A percentile compares a stretch with the other conserved stretches of the same genome.
Conservation (phyloP, 1,284 basidiomycete species). For the Leccinum griseonigrum region DNA sequence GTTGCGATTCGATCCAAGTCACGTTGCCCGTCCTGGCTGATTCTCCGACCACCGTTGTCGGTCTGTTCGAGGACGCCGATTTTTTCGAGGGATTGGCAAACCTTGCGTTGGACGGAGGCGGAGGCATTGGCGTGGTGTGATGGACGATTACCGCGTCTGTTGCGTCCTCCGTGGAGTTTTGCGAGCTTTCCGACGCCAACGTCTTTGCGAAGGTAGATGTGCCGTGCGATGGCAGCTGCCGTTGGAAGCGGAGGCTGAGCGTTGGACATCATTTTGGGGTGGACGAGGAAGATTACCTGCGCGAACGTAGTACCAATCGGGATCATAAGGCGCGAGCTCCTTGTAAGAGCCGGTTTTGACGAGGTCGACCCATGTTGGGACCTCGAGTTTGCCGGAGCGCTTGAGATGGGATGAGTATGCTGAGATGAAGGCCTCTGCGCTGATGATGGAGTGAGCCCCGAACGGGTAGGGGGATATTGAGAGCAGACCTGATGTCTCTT, state of each 20-base stretch:
- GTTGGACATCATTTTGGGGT: conserved; percentile 25
- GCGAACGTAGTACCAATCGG: conserved; percentile 99
- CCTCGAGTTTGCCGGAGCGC: conserved; percentile 96
- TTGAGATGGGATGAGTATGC: conserved; percentile 95
- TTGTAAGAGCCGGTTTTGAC: conserved; percentile 99
- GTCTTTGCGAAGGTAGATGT: conserved; percentile 99
- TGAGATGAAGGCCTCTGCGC: conserved; percentile 87
- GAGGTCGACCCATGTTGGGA: conserved; percentile 98
- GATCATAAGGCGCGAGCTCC: conserved; percentile 98
- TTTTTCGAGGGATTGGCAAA: conserved; percentile 97
- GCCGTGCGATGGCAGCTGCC: conserved; percentile 92
- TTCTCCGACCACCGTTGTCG: conserved; percentile 93
- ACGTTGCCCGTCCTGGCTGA: conserved; percentile 95
- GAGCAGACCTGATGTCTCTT: conserved; percentile 81
- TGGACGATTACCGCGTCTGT: conserved; percentile 93
- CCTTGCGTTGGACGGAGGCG: conserved; percentile 84
- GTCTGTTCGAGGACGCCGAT: conserved; percentile 96
- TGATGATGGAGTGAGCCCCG: conserved; percentile 30
- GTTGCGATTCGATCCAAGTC: conserved; percentile 99
- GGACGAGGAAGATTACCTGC: conserved; percentile 59
- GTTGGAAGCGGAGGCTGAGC: not conserved
- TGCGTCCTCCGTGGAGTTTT: conserved; percentile 97
- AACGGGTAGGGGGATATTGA: not conserved
- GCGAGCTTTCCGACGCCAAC: conserved; percentile 95
- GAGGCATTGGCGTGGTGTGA: conserved; percentile 92